A percentile compares a stretch with the other conserved stretches of the same genome.
phyloP scores from a whole-genome alignment of 2,329 filamentous ascomycete species.

The Aspergillus fischeri region DNA sequence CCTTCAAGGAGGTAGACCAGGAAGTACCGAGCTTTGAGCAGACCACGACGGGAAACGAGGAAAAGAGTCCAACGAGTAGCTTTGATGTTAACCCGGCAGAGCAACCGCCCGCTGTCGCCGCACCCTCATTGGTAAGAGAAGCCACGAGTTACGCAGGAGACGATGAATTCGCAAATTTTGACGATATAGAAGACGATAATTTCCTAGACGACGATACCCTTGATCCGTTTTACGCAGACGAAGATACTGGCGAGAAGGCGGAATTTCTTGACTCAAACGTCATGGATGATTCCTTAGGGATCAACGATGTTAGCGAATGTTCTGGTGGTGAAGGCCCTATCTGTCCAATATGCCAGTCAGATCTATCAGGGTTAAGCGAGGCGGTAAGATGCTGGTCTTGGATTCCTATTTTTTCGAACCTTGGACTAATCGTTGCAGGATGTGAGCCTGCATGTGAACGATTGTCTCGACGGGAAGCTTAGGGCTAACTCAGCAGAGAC shows the following conservation, averaged over 20 bases:
- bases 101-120: slow-evolving; percentile 17
- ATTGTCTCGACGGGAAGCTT: slow-evolving; percentile 80
- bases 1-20: slow-evolving; percentile 20
- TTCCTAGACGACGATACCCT: slow-evolving; percentile 59
- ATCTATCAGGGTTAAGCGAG: slow-evolving; percentile 55
- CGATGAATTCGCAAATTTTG: slow-evolving; percentile 52
- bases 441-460: slow-evolving; percentile 81
- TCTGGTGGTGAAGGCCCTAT: slow-evolving; percentile 24
- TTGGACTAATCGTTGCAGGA: slow-evolving; percentile 49
- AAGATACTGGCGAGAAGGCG: slow-evolving; percentile 22
- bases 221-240: slow-evolving; percentile 56
- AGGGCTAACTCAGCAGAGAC: slow-evolving; percentile 48
- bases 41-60: not conserved
- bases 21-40: not conserved
- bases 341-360: slow-evolving; percentile 76
- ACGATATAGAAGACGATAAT: slow-evolving; percentile 59
- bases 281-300: slow-evolving; percentile 15
- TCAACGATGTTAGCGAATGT: slow-evolving; percentile 15
- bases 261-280: slow-evolving; percentile 17
- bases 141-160: slow-evolving; percentile 42
- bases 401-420: not conserved
- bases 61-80: not conserved
- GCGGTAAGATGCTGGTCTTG: slow-evolving; percentile 24
- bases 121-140: slow-evolving; percentile 48
- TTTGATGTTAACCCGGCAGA: slow-evolving; percentile 10